These are phyloP conservation scores for Mycena capillaripes DNA, from an alignment of 768 basidiomycete genomes.

Conservation along the genomic window DNA sequence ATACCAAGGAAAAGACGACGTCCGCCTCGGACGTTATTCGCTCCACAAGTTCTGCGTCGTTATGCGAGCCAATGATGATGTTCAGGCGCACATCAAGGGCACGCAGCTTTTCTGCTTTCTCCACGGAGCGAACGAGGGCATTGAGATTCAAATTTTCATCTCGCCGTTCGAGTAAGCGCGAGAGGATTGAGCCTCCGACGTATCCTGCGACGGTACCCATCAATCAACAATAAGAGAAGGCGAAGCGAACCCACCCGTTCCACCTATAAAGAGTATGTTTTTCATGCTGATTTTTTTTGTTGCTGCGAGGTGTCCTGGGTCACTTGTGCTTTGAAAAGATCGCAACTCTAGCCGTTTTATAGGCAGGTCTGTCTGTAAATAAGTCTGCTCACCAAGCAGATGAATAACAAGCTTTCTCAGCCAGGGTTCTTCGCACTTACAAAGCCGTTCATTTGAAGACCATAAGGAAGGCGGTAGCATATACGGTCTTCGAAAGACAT, in stretches of 20 bases:
- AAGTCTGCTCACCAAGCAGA: constrained; percentile 15
- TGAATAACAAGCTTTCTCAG: constrained; percentile 7
- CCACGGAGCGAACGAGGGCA: constrained; percentile 17
- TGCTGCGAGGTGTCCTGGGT: too few relatives aligned
- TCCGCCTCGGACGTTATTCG: constrained; percentile 45
- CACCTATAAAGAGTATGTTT: constrained; percentile 25
- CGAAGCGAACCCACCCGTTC: not conserved
- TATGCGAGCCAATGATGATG: constrained; percentile 45
- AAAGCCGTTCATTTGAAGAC: not conserved
- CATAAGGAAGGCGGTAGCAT: not conserved
- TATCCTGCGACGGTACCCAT: not conserved
- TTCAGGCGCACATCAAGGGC: not conserved
- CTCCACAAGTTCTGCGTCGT: constrained; percentile 46
- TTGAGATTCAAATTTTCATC: not conserved
- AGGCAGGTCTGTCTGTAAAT: not conserved
- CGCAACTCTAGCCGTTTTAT: not conserved
- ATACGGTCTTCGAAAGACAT: too few relatives aligned
- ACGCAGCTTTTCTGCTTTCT: constrained; percentile 7
- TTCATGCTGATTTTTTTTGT: constrained; percentile 20
- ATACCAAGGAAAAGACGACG: constrained; percentile 47
- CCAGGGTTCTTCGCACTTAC: not conserved
- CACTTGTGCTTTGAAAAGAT: not conserved
- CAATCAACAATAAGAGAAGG: not conserved
- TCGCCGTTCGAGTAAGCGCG: constrained; percentile 5
- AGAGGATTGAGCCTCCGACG: constrained; percentile 22